These are phyloP conservation scores for Ustilago sp. DNA, from an alignment of 1,284 basidiomycete species.

Conservation along the genomic window DNA sequence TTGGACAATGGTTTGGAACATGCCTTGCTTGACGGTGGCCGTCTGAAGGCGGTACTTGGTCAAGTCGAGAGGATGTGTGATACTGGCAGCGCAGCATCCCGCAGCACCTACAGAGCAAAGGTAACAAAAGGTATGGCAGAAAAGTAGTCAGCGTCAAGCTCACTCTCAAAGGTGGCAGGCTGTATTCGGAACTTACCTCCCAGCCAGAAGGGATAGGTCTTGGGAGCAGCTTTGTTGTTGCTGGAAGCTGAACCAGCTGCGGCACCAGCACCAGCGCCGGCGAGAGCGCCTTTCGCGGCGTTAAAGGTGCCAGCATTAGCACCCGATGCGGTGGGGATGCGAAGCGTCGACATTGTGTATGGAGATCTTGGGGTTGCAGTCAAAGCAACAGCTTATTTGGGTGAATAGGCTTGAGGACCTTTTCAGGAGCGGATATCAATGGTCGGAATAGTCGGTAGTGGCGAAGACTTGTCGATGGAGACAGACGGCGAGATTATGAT, in stretches of 20 bases:
- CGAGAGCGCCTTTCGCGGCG: constrained; percentile 49
- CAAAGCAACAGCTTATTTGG: background rate
- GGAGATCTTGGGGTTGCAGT: background rate
- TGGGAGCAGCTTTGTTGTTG: constrained; percentile 34
- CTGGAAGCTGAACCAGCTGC: constrained; percentile 21
- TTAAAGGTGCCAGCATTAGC: constrained; percentile 42
- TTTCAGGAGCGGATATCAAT: too few relatives aligned
- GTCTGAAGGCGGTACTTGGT: constrained; percentile 70
- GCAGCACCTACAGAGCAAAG: constrained; percentile 30
- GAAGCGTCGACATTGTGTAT: constrained; percentile 26
- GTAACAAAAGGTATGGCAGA: background rate
- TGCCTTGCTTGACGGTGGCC: constrained; percentile 54
- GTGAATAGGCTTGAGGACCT: background rate
- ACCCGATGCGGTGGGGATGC: constrained; percentile 27
- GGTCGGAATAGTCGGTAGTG: background rate
- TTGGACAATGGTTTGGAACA: constrained; percentile 55
- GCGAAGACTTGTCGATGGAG: background rate
- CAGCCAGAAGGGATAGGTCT: constrained; percentile 65
- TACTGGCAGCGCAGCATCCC: constrained; percentile 49
- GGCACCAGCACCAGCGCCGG: constrained; percentile 41
- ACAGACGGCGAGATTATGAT: background rate
- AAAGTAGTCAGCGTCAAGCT: background rate
- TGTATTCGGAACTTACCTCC: constrained; percentile 50
- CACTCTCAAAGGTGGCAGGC: background rate
- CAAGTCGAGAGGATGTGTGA: constrained; percentile 70